phyloP scores from a whole-genome alignment of 169 alveolate species.

The Plasmodium gallinaceum region DNA sequence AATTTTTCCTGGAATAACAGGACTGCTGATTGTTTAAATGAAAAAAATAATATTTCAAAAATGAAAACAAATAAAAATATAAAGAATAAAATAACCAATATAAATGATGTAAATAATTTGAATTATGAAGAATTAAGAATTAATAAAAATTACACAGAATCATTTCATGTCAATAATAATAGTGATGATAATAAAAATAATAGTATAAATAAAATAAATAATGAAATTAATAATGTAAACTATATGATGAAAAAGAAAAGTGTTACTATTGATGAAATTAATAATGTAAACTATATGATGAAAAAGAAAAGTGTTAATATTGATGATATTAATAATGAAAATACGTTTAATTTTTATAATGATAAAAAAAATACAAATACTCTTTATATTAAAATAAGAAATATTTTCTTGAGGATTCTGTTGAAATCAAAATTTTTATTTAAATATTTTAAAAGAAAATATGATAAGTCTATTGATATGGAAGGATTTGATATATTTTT shows the following conservation, averaged over 20 bases:
- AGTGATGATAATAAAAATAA: background rate
- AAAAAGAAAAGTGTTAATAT: background rate
- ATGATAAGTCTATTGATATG: background rate
- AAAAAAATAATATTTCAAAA: background rate
- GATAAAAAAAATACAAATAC: background rate
- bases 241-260: background rate
- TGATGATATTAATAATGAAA: background rate
- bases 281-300: background rate
- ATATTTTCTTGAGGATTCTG: background rate
- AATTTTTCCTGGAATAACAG: too few relatives aligned
- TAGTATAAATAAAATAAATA: background rate
- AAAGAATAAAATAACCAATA: background rate
- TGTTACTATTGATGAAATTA: background rate
- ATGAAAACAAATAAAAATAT: background rate
- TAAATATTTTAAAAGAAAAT: constrained; percentile 1
- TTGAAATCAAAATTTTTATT: background rate
- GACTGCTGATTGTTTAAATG: background rate
- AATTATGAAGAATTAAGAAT: too few relatives aligned
- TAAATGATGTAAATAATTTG: background rate
- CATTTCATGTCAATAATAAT: background rate
- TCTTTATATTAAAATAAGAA: background rate
- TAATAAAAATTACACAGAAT: too few relatives aligned
- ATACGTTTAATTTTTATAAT: background rate
- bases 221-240: background rate
- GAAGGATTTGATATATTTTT: constrained; percentile 33